These are phyloP conservation scores for Arachis monticola DNA, from an alignment of 331 rosid species.

Conservation along the genomic window DNA sequence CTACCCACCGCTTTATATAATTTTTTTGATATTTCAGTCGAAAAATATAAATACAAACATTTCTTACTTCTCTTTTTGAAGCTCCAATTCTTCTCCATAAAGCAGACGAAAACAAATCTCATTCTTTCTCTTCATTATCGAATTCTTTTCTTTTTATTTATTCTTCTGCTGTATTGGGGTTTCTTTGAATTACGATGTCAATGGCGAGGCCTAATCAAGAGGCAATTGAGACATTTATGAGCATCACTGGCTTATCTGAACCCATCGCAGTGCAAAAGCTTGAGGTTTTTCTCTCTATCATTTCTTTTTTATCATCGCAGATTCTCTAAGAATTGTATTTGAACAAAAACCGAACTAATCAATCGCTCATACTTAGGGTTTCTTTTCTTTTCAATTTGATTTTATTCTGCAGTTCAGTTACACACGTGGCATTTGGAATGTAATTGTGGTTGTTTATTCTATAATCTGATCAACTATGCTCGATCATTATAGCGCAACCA, in stretches of 20 bases:
- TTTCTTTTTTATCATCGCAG: background rate
- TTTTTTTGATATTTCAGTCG: background rate
- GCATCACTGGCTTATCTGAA: conserved; percentile 64
- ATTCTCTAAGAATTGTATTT: background rate
- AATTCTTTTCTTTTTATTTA: too few relatives aligned
- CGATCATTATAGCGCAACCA: too few relatives aligned
- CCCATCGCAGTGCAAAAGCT: conserved; percentile 60
- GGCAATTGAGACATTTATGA: conserved; percentile 68
- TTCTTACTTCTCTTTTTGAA: background rate
- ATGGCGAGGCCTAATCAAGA: conserved; percentile 73
- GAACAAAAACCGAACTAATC: background rate
- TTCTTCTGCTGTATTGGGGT: conserved; percentile 30
- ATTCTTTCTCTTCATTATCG: background rate
- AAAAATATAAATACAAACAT: background rate
- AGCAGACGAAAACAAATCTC: background rate
- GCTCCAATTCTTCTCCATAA: background rate
- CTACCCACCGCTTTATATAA: background rate
- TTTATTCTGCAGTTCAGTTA: conserved; percentile 4
- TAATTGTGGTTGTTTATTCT: background rate
- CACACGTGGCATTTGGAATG: background rate
- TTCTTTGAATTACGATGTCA: conserved; percentile 33
- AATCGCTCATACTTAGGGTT: conserved; percentile 27
- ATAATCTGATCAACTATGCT: background rate
- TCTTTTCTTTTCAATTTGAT: background rate
- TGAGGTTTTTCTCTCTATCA: conserved; percentile 42